Evolutionary conservation across 2,329 filamentous ascomycete species (phyloP), one percentile per base, ranked within the genome.

Genomic region (Calonectria hongkongensis): DNA sequence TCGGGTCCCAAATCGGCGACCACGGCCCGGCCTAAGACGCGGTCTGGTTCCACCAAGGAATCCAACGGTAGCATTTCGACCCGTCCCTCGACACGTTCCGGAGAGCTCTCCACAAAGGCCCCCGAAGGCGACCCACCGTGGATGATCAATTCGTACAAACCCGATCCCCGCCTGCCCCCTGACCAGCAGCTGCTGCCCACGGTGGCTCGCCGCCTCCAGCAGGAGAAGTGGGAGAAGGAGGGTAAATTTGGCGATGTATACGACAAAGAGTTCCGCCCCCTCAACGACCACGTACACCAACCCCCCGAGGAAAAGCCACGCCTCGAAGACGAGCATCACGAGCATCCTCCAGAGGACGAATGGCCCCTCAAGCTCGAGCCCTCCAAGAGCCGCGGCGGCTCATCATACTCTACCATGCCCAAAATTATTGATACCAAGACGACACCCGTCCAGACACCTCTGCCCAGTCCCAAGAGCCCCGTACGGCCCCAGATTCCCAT

Each of bases 181-280:
- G 97, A 99, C 74, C 94, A 99, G 83, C 97, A 99, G 82, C 92
- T 99, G 66, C 91, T 99, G 13, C 97, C 97, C 0, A 98, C 97
- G 0, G 95, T 98, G 74, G 97, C 97, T 15, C 95, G 94, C 80
- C 91, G 95, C 69, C 89, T 98, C 83, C 94, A 97, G 83, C 96
- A 98, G 85, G 95, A 98, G 83, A 94, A 96, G 83, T 98, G 95
- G 96, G 95, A 97, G 84, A 94, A 92, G 78, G 95, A 98, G 83
- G 96, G 96, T 75, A 95, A 94, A 76, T 94, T 95, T 75, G 95
- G 95, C 4, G 94, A 91, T 72, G 89, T 93, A 30, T 98, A 98
- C 82, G 96, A 98, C 85, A 94, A 92, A 74, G 93, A 98, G 72
- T 97, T 98, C 85, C 92, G 94, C 21, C 93, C 96, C 7, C 86